Conservation (phyloP, 257 asterid species). For the Nicotiana benthamiana region DNA sequence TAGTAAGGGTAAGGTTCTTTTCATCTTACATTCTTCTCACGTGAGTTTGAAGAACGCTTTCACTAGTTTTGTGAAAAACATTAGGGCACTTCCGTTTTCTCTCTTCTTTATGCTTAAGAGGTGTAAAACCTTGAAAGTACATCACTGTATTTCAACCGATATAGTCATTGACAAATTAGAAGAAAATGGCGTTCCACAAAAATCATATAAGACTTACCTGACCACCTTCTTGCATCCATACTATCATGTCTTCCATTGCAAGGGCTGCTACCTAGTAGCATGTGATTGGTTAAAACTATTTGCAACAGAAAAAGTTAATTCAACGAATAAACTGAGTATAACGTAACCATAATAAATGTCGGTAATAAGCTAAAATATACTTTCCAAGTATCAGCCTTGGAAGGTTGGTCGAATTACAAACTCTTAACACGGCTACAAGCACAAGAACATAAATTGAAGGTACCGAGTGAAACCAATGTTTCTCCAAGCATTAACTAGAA, state of each 20-base stretch:
- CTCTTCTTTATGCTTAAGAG: too few species aligned
- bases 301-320: slow-evolving; percentile 47
- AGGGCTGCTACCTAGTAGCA: slow-evolving; percentile 99
- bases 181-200: slow-evolving; percentile 7
- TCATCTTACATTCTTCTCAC: too few species aligned
- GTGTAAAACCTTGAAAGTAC: too few species aligned
- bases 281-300: slow-evolving; percentile 69
- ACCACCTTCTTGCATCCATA: slow-evolving; percentile 99
- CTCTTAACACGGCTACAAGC: neutral
- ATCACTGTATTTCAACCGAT: neutral
- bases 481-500: neutral
- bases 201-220: slow-evolving; percentile 47
- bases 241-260: slow-evolving; percentile 98
- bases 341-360: neutral
- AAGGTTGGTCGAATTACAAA: neutral
- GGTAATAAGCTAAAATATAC: neutral
- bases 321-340: slow-evolving; percentile 18
- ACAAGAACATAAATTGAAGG: neutral
- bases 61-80: too few species aligned
- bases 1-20: too few species aligned
- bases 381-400: neutral
- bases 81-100: too few species aligned
- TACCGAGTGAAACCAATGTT: neutral
- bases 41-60: too few species aligned
- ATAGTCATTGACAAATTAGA: slow-evolving; percentile 17